Conservation (phyloP, 768 basidiomycete genomes). For the Lactarius trivialis region DNA sequence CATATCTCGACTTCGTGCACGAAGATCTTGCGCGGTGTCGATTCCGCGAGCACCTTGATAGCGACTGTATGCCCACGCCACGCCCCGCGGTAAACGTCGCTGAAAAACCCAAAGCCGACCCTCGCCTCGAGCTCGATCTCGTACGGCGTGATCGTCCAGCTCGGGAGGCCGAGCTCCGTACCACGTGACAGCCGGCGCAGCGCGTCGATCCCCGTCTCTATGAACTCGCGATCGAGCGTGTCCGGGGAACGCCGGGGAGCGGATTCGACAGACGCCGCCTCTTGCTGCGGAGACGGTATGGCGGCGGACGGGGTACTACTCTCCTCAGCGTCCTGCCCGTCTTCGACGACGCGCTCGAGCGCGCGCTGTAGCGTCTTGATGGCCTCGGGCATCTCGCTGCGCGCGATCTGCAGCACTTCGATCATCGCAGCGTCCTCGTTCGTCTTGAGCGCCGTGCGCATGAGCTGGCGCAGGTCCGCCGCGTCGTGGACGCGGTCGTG, state of each 20-base stretch:
- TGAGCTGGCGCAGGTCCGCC: conserved; percentile 48
- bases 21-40: conserved; percentile 59
- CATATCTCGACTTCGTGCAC: conserved; percentile 65
- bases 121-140: conserved; percentile 67
- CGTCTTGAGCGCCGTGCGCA: conserved; percentile 50
- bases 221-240: conserved; percentile 61
- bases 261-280: background rate
- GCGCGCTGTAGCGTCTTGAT: conserved; percentile 73
- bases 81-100: conserved; percentile 67
- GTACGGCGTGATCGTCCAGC: conserved; percentile 77
- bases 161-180: conserved; percentile 39
- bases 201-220: conserved; percentile 67
- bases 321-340: conserved; percentile 26
- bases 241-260: conserved; percentile 30
- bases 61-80: conserved; percentile 65
- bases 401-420: conserved; percentile 50
- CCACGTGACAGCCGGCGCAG: conserved; percentile 51
- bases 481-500: conserved; percentile 47
- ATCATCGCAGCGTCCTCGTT: conserved; percentile 61
- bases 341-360: conserved; percentile 42
- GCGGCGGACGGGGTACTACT: background rate
- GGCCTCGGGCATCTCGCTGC: conserved; percentile 72
- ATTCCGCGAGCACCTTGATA: conserved; percentile 63
- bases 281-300: background rate
- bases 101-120: conserved; percentile 71